phyloP scores from a whole-genome alignment of 2,329 filamentous ascomycete species.

The Xylariaceae sp. region DNA sequence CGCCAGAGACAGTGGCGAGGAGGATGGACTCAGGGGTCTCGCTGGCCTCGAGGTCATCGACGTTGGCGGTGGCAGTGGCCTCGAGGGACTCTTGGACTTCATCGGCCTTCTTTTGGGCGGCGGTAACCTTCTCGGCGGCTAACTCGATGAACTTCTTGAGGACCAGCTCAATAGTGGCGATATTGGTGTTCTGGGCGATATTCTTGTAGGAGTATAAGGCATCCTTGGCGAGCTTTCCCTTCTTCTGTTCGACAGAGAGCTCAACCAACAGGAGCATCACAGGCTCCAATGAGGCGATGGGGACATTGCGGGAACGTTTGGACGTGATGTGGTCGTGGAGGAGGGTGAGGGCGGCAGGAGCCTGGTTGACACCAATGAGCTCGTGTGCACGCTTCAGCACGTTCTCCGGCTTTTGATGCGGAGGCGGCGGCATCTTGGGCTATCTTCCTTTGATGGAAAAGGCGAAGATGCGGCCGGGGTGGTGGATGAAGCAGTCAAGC shows the following conservation, averaged over 20 bases:
- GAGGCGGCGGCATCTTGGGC: constrained; percentile 75
- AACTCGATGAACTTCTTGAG: constrained; percentile 98
- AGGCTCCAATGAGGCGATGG: constrained; percentile 92
- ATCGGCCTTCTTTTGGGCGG: constrained; percentile 92
- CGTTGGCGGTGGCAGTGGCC: constrained; percentile 65
- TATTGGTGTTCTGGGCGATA: constrained; percentile 98
- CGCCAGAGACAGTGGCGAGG: constrained; percentile 93
- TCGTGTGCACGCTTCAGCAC: constrained; percentile 97
- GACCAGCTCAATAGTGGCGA: constrained; percentile 95
- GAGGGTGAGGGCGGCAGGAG: constrained; percentile 84
- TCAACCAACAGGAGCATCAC: constrained; percentile 98
- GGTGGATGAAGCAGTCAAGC: constrained; percentile 18
- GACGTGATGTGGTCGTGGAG: constrained; percentile 99
- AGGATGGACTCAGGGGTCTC: constrained; percentile 98
- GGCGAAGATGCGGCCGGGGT: constrained; percentile 23
- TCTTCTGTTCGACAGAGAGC: constrained; percentile 93
- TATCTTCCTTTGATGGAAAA: constrained; percentile 30
- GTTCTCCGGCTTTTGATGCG: constrained; percentile 98
- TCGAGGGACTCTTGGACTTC: constrained; percentile 88
- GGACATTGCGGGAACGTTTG: constrained; percentile 95
- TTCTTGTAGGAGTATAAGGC: constrained; percentile 99
- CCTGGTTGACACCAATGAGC: constrained; percentile 95
- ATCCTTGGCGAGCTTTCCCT: constrained; percentile 98
- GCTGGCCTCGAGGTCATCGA: constrained; percentile 93
- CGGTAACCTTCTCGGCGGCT: constrained; percentile 91